Evolutionary conservation across 257 asterid species (phyloP), one percentile per base, ranked within the genome.

Genomic region (Voacanga thouarsii): DNA sequence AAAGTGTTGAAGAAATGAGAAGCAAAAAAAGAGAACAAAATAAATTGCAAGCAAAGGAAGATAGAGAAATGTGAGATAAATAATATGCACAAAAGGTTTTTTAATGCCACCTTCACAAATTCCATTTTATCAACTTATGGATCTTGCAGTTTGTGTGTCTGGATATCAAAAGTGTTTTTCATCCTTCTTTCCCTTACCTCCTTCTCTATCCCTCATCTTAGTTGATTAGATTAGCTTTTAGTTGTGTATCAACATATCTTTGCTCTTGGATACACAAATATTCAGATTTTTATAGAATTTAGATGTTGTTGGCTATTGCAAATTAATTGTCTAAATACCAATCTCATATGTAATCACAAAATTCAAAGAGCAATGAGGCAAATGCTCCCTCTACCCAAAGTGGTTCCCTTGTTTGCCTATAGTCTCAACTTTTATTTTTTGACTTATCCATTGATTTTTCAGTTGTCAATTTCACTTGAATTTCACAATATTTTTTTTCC

Each of bases 401-500:
- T 75, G 2, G 28, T 74, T 63, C 5, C 45, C 33, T 71, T 68
- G 51, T 50, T 61, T 33, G 45, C 14, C 21, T 47, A 15, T 3
- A 18, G 21, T 77, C 28, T 68, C 30, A 26, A 68, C 7, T 12
- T 55, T 69, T 39, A 14, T 23, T 16, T 41, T 45, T 37, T 67
- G 71, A 11, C 15, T 74, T 56, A 44, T 67, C 56, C 43, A 68
- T 60, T 56, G 61, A 53, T 39, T 49, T 47, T 5, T 59, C 47
- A 28, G 51, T 59, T 71, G 28, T 33, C 33, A 49, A 33, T 65
- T 65, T 77, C 47, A 75, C 44, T 69, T 59, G 45, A 74, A 72
- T 15, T 85, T 41, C n/a, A n/a, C n/a, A n/a, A n/a, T n/a, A n/a
- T 55, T 51, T 85, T 76, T 79, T 16, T 87, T 82, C 30, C 92